Percentiles rank a stretch among this genome's conserved stretches.
phyloP scores from a whole-genome alignment of 2,329 filamentous ascomycete species.

The Orbilia oligospora region DNA sequence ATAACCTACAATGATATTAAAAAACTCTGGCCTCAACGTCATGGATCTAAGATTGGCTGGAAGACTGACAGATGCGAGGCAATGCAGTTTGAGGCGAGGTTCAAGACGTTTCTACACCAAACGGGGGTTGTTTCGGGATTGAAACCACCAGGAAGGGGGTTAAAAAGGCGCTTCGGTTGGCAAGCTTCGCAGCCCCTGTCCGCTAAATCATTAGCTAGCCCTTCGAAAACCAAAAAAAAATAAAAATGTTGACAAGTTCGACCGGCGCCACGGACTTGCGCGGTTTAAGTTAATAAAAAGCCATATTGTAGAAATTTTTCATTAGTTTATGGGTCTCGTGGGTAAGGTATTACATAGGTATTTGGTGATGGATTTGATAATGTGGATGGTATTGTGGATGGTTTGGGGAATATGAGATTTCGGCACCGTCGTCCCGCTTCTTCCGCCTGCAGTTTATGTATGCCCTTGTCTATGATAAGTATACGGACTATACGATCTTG shows the following conservation, averaged over 20 bases:
- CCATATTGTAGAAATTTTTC: neutral
- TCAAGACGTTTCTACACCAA: constrained; percentile 31
- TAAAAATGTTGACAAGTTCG: neutral
- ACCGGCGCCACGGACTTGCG: neutral
- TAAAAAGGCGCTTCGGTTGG: constrained; percentile 43
- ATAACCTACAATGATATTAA: neutral
- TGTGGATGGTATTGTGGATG: constrained; percentile 2
- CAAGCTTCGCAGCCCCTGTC: constrained; percentile 1
- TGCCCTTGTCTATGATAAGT: constrained; percentile 8
- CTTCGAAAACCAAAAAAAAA: neutral
- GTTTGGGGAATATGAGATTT: constrained; percentile 28
- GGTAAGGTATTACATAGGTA: neutral
- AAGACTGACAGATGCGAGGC: constrained; percentile 35
- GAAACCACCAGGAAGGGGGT: constrained; percentile 41
- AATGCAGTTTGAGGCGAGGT: constrained; percentile 52
- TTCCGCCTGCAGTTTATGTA: constrained; percentile 23
- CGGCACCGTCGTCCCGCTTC: constrained; percentile 55
- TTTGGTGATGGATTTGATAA: constrained; percentile 12
- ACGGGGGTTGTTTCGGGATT: constrained; percentile 43
- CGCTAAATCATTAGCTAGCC: neutral
- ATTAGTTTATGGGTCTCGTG: neutral
- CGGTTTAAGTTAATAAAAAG: neutral
- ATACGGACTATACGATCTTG: neutral
- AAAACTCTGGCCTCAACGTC: constrained; percentile 23
- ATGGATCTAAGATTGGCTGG: constrained; percentile 23